Conservation (phyloP, 2,329 filamentous ascomycete genomes). For the Onygenales sp. region DNA sequence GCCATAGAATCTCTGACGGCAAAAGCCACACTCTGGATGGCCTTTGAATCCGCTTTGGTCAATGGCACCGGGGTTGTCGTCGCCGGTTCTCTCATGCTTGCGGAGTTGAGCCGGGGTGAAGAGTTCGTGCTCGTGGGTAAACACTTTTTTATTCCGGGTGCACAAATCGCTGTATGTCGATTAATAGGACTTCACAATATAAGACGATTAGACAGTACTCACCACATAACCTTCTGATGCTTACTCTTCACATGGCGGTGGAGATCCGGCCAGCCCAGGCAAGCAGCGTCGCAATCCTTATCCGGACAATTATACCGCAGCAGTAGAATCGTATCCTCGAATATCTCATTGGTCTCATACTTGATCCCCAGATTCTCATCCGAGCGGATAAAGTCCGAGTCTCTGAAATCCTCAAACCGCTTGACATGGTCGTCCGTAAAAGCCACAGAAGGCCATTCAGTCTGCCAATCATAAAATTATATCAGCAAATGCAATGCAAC, state of each 20-base stretch:
- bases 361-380: conserved; percentile 85
- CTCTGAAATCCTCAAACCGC: conserved; percentile 72
- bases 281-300: conserved; percentile 71
- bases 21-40: conserved; percentile 91
- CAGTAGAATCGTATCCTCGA: conserved; percentile 79
- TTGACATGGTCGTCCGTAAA: conserved; percentile 82
- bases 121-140: conserved; percentile 93
- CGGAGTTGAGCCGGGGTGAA: conserved; percentile 74
- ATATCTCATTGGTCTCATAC: conserved; percentile 81
- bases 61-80: conserved; percentile 78
- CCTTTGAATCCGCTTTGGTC: conserved; percentile 96
- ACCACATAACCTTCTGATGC: conserved; percentile 81
- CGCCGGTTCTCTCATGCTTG: conserved; percentile 81
- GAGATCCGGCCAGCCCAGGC: conserved; percentile 67
- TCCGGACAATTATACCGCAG: conserved; percentile 94
- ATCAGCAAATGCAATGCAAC: conserved; percentile 4
- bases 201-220: conserved; percentile 18
- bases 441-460: conserved; percentile 58
- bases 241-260: conserved; percentile 71
- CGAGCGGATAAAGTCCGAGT: conserved; percentile 61
- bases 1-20: conserved; percentile 83
- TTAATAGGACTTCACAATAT: conserved; percentile 1
- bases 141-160: conserved; percentile 91
- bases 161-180: conserved; percentile 58
- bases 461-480: conserved; percentile 18